Evolutionary conservation across 495 filamentous ascomycete species (phyloP).

Genomic region (Amorphotheca resinae): DNA sequence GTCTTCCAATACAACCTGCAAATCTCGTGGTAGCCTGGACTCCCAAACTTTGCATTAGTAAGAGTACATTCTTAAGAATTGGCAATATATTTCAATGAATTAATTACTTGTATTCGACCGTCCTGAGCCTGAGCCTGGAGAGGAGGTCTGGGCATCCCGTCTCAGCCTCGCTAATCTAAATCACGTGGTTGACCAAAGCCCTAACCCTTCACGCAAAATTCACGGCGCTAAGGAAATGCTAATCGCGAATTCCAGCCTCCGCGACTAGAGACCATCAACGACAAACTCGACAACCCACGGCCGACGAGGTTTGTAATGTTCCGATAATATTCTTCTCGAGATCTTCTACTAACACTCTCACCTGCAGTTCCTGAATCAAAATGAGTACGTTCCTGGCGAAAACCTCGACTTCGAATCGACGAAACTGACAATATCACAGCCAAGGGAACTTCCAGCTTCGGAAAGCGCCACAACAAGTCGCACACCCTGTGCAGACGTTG

Average conservation of each 20-base stretch:
- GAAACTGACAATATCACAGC: conserved; percentile 19
- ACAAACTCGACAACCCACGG: conserved; percentile 13
- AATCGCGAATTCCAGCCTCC: neutral
- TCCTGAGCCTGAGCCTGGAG: too few relatives aligned
- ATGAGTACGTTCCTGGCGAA: conserved; percentile 45
- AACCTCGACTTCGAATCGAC: conserved; percentile 3
- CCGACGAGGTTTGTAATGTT: conserved; percentile 6
- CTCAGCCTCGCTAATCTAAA: too few relatives aligned
- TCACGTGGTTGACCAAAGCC: neutral
- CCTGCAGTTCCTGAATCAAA: conserved; percentile 38
- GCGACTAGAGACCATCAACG: conserved; percentile 9
- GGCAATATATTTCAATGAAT: too few relatives aligned
- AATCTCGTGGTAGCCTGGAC: too few relatives aligned
- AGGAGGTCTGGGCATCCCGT: too few relatives aligned
- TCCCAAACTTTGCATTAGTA: too few relatives aligned
- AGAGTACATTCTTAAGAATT: too few relatives aligned
- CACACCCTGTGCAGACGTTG: conserved; percentile 99
- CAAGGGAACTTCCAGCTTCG: conserved; percentile 96
- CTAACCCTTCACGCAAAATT: neutral
- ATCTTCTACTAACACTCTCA: conserved; percentile 9
- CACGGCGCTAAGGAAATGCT: neutral
- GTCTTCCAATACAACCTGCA: too few relatives aligned
- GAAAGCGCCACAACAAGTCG: conserved; percentile 98
- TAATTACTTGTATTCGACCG: too few relatives aligned
- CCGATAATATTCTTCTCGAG: neutral